Conservation (phyloP, 2,329 filamentous ascomycete genomes). For the Hansfordia pulvinata region DNA sequence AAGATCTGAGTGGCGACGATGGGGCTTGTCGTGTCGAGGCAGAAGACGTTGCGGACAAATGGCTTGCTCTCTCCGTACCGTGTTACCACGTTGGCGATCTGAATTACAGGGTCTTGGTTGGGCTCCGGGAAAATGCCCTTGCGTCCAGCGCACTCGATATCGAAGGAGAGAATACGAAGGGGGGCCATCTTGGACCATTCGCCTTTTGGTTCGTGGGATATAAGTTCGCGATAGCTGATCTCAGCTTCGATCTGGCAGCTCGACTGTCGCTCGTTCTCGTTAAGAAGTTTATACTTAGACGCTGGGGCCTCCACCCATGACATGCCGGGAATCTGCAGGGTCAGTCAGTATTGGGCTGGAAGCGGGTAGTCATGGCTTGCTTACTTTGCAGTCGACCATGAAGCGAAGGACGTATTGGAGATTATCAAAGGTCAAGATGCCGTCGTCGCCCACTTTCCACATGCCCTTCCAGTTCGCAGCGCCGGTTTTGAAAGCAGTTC, state of each 20-base stretch:
- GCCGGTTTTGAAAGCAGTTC: conserved; percentile 60
- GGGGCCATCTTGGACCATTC: conserved; percentile 99
- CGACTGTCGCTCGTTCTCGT: conserved; percentile 57
- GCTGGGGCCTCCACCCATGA: conserved; percentile 86
- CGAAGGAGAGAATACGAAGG: conserved; percentile 82
- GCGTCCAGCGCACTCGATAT: conserved; percentile 95
- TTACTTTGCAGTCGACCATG: conserved; percentile 89
- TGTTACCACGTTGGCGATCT: conserved; percentile 94
- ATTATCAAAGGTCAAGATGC: conserved; percentile 85
- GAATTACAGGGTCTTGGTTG: conserved; percentile 84
- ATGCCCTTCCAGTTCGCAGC: conserved; percentile 80
- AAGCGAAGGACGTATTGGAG: conserved; percentile 92
- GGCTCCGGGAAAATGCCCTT: conserved; percentile 97
- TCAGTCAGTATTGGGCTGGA: conserved; percentile 7
- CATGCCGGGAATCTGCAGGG: conserved; percentile 69
- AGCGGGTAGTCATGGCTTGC: conserved; percentile 5
- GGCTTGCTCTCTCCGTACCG: conserved; percentile 90
- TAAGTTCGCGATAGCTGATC: conserved; percentile 68
- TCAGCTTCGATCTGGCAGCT: conserved; percentile 94
- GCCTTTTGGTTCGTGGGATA: conserved; percentile 77
- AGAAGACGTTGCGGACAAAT: conserved; percentile 94
- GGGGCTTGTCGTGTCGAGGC: conserved; percentile 76
- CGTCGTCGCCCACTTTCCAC: conserved; percentile 59
- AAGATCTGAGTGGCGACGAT: conserved; percentile 93
- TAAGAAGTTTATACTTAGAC: conserved; percentile 58